Evolutionary conservation across 192 early-diverging fungal genomes (phyloP), one percentile per base, ranked within the genome.

Genomic region (Umbelopsis vinacea): DNA sequence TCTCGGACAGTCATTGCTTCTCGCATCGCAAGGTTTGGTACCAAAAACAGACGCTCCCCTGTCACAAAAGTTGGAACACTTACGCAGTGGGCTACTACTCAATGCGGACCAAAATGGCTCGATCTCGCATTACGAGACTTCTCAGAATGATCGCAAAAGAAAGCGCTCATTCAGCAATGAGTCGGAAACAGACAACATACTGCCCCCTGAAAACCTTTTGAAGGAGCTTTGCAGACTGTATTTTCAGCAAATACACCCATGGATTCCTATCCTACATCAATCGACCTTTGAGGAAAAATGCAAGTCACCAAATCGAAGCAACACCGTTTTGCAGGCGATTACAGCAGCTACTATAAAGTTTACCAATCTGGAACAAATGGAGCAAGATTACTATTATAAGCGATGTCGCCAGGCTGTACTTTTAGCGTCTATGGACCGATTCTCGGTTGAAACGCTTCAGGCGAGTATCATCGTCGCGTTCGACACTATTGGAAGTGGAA

Each of bases 401-500:
- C 46, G 45, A 10, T 68, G 67, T 33, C 67, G 67, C 0, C 45
- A 68, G 24, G 67, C 67, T 37, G 67, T 68, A 26, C 14, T 68
- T 11, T 10, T 68, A 15, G 40, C 67, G 21, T 47, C 46, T 0
- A 68, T 68, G 67, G 67, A 68, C 22, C 40, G 67, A 12, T 68
- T 68, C 17, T 68, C 67, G 43, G 67, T 68, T 17, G 67, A 68
- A 47, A 68, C 46, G 43, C 67, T 68, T 23, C 67, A 68, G 19
- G 67, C 67, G 6, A 68, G 67, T 21, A 45, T 68, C 4, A 68
- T 68, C 46, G 47, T 68, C 40, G 67, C 67, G 0, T 68, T 23
- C 15, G 67, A 68, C 46, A 68, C 67, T 7, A 68, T 68, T 45
- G 67, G 67, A 17, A 68, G 67, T 33, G 67, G 67, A 37, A 46